Evolutionary conservation across 2,329 filamentous ascomycete species (phyloP).

Genomic region (Triangularia setosa): DNA sequence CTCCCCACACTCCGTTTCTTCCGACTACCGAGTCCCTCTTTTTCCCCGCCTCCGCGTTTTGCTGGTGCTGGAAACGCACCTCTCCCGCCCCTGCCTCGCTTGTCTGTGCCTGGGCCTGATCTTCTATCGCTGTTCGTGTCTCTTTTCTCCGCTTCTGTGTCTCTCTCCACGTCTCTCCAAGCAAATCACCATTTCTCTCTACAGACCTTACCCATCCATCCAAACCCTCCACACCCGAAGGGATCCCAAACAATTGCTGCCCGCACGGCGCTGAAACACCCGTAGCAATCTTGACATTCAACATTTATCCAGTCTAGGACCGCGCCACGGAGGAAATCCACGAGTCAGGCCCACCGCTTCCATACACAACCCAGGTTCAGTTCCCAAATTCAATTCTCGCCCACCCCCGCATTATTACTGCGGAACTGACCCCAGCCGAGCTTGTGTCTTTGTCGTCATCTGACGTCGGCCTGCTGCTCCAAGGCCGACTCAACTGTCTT

Average conservation of each 20-base stretch:
- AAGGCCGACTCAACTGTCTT: neutral
- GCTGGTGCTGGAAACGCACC: constrained; percentile 8
- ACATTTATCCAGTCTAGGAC: constrained; percentile 23
- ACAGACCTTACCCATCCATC: neutral
- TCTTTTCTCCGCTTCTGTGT: constrained; percentile 17
- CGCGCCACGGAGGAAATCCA: neutral
- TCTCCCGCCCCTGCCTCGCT: constrained; percentile 10
- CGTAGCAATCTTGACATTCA: constrained; percentile 4
- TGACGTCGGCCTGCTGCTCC: neutral
- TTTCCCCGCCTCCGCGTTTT: constrained; percentile 25
- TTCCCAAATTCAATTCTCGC: neutral
- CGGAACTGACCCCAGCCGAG: neutral
- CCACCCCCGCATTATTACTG: neutral
- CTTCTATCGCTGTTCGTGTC: constrained; percentile 9
- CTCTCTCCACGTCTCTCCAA: constrained; percentile 14
- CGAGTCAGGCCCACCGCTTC: neutral
- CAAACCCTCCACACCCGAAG: neutral
- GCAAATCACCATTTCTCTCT: neutral
- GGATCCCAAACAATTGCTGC: too few species aligned
- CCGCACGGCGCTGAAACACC: too few species aligned
- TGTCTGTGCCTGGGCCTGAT: constrained; percentile 9
- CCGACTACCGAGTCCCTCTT: constrained; percentile 21
- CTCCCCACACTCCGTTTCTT: constrained; percentile 11
- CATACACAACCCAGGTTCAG: neutral
- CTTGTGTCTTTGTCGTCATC: neutral